Evolutionary conservation across 1,284 basidiomycete genomes (phyloP).

Genomic region (Sanguinoderma infundibulare): DNA sequence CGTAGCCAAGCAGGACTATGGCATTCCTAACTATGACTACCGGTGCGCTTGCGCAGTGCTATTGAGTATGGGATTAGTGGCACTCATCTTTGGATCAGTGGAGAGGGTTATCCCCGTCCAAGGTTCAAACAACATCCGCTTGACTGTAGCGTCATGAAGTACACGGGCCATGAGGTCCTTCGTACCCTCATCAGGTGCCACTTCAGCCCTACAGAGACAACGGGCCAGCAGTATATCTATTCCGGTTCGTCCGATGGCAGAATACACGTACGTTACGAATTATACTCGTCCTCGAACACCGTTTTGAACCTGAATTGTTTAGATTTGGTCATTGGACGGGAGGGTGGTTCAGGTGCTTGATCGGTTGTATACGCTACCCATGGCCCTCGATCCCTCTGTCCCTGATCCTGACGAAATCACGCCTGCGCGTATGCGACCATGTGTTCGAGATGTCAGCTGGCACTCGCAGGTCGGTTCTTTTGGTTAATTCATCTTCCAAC

Average conservation of each 20-base stretch:
- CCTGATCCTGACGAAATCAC: constrained; percentile 45
- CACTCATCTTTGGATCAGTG: constrained; percentile 43
- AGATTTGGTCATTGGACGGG: constrained; percentile 97
- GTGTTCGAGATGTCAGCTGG: constrained; percentile 94
- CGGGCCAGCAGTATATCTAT: constrained; percentile 93
- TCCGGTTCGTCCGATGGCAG: constrained; percentile 87
- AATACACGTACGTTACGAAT: constrained; percentile 65
- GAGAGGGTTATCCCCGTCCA: constrained; percentile 70
- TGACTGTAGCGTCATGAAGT: constrained; percentile 97
- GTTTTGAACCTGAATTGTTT: constrained; percentile 14
- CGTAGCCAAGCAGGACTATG: constrained; percentile 55
- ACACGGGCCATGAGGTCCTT: constrained; percentile 90
- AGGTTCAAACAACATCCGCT: constrained; percentile 70
- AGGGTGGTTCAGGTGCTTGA: constrained; percentile 84
- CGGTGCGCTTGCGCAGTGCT: constrained; percentile 46
- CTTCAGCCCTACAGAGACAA: constrained; percentile 92
- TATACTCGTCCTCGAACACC: not conserved
- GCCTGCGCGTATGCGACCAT: constrained; percentile 41
- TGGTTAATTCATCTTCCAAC: not conserved
- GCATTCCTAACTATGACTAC: constrained; percentile 80
- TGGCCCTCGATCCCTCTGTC: constrained; percentile 68
- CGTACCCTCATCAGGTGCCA: constrained; percentile 95
- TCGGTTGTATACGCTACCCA: constrained; percentile 75
- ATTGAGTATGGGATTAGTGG: not conserved
- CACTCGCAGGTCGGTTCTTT: constrained; percentile 61